Base-by-base conservation (phyloP, 306 rosid genomes). In the Sesbania bispinosa region DNA sequence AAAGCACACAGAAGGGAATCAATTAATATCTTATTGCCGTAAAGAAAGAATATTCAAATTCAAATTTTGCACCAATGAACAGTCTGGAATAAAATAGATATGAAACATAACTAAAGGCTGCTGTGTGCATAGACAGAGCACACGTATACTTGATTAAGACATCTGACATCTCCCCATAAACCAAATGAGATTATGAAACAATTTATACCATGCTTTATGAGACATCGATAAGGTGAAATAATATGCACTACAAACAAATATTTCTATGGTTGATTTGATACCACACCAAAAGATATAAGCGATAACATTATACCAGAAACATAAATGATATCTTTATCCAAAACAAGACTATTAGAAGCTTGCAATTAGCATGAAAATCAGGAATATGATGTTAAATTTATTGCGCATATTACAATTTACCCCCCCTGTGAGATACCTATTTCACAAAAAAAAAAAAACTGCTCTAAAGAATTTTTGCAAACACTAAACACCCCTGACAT, bases 1-100 rank as follows among this genome's bases (percentile, higher is more conserved):
- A 64, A 74, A 74, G 61, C 30, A 69, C 38, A 62, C 20, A 39
- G 43, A 38, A 62, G 6, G 32, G 42, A 19, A 26, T 38, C 41
- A 19, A 51, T 29, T 13, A 71, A 30, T 29, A 29, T 52, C 21
- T 11, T 9, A 36, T 54, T 55, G 62, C 14, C 23, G 6, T 33
- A 52, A 50, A 33, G 13, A 39, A 30, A 30, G 30, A 14, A 69
- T 47, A 21, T 11, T 67, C 14, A 50, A 53, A 29, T 45, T 47
- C 43, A 29, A 29, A 42, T 42, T 42, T 6, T 42, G n/a, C 48
- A 53, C 35, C 18, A 51, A 21, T 50, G 4, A 68, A 54, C 63
- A 54, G 29, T 53, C 26, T 13, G n/a, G n/a, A n/a, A n/a, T n/a
- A n/a, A n/a, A n/a, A n/a, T n/a, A n/a, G n/a, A n/a, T 67, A 48